Percentiles rank a stretch among this genome's conserved stretches.
phyloP scores from a whole-genome alignment of 139 green algal genomes.

The Nannochloris sp. region DNA sequence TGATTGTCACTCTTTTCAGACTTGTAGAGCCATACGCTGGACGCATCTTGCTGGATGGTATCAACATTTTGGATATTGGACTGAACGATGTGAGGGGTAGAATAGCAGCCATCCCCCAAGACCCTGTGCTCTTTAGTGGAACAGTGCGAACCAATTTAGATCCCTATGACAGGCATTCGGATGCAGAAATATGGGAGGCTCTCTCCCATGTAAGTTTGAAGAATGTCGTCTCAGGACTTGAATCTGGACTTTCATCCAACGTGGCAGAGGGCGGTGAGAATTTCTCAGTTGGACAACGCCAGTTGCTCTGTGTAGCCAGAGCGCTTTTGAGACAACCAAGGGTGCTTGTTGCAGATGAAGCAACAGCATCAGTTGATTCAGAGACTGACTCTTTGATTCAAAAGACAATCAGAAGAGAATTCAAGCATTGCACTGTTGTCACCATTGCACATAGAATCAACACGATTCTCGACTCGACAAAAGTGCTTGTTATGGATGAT shows the following conservation, averaged over 20 bases:
- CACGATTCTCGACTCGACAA: conserved; percentile 65
- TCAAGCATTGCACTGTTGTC: conserved; percentile 71
- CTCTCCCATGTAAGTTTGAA: conserved; percentile 64
- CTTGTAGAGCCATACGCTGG: conserved; percentile 72
- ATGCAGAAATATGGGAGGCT: conserved; percentile 69
- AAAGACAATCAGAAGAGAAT: conserved; percentile 69
- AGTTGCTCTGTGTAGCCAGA: conserved; percentile 87
- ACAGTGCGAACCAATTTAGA: conserved; percentile 88
- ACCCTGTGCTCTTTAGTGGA: conserved; percentile 83
- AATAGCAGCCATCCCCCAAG: conserved; percentile 80
- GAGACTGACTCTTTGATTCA: conserved; percentile 77
- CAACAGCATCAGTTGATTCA: conserved; percentile 80
- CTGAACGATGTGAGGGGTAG: conserved; percentile 58
- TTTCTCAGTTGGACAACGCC: conserved; percentile 75
- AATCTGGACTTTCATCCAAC: conserved; percentile 25
- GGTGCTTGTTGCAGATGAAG: conserved; percentile 89
- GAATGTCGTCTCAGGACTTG: conserved; percentile 14
- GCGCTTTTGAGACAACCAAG: conserved; percentile 61
- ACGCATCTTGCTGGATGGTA: conserved; percentile 68
- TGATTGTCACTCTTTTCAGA: conserved; percentile 77
- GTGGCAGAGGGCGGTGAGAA: conserved; percentile 77
- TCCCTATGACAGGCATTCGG: conserved; percentile 60
- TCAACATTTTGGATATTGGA: conserved; percentile 63
- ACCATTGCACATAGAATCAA: conserved; percentile 76
- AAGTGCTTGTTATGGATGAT: conserved; percentile 57